phyloP scores from a whole-genome alignment of 1,139 yeast genomes.

The Geotrichum restrictum region DNA sequence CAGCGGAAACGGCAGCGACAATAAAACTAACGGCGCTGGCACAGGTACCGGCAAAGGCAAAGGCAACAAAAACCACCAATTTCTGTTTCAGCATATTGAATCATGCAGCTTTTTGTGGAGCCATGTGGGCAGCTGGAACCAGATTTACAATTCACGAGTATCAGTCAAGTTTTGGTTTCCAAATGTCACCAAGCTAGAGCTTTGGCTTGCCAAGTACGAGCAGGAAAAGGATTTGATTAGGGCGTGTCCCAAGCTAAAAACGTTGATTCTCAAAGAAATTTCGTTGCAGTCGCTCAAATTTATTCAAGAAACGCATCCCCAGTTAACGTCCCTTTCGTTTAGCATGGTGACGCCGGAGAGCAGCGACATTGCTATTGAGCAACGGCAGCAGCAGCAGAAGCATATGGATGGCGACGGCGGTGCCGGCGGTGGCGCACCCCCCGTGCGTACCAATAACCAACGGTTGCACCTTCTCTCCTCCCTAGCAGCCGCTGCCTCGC shows the following conservation, averaged over 20 bases:
- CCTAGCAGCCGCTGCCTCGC: too few species aligned
- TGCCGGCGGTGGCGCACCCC: too few species aligned
- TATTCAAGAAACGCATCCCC: slow-evolving; percentile 1
- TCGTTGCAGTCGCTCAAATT: slow-evolving; percentile 7
- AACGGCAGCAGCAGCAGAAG: not conserved
- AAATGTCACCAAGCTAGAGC: slow-evolving; percentile 11
- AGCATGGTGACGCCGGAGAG: slow-evolving; percentile 15
- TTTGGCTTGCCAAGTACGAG: slow-evolving; percentile 12
- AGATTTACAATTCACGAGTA: slow-evolving; percentile 4
- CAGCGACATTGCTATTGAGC: not conserved
- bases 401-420: too few species aligned
- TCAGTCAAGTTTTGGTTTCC: slow-evolving; percentile 8
- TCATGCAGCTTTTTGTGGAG: slow-evolving; percentile 15
- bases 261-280: slow-evolving; percentile 7
- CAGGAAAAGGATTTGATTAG: slow-evolving; percentile 9
- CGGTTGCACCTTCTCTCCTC: too few species aligned
- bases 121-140: slow-evolving; percentile 15
- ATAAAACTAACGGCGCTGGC: too few species aligned
- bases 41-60: too few species aligned
- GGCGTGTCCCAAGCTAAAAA: slow-evolving; percentile 8
- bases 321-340: slow-evolving; percentile 10
- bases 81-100: not conserved
- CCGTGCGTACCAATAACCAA: not conserved
- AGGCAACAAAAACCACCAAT: too few species aligned
- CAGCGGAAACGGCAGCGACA: not conserved